Base-by-base conservation (phyloP, 345 rosid genomes). In the Adansonia digitata region DNA sequence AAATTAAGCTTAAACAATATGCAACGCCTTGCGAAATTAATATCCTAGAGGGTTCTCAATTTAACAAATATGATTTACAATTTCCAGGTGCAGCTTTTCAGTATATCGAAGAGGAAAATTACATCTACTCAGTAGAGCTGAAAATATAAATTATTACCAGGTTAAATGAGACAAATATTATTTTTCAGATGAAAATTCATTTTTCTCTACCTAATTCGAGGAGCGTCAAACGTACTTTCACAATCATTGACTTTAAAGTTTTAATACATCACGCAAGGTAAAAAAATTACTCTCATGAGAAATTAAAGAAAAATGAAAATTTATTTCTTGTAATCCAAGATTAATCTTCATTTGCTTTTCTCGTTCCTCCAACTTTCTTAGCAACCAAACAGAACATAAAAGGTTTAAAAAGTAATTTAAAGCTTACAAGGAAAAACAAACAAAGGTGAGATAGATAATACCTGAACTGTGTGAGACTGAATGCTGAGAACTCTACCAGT, bases 401-500 rank as follows among this genome's bases (percentile, higher is more conserved):
- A 24, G 3, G 0, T 55, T 37, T 17, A 42, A 4, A 0, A 34
- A 26, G 18, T 7, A 43, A n/a, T n/a, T n/a, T n/a, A 40, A 39
- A 5, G 52, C 0, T 35, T 11, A n/a, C n/a, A n/a, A n/a, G n/a
- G n/a, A n/a, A 35, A 42, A 37, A 14, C 4, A 20, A n/a, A n/a
- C 10, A 20, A 14, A 39, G 18, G 11, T 20, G 14, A 29, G 2
- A 27, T 35, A n/a, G n/a, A n/a, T n/a, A 67, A 9, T 55, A 91
- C 99, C 98, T 95, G 98, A 65, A 95, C 99, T 2, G 98, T 93
- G 74, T 93, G 99, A 9, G 99, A 95, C 22, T 95, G 99, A 78
- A 95, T 95, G 81, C 99, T 95, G 79, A 95, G 93, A 74, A 95
- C 97, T 73, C 99, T 97, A 78, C 99, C 98, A 52, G 98, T 95